Base-by-base conservation (phyloP, 768 basidiomycete species). In the Roridomyces roridus region DNA sequence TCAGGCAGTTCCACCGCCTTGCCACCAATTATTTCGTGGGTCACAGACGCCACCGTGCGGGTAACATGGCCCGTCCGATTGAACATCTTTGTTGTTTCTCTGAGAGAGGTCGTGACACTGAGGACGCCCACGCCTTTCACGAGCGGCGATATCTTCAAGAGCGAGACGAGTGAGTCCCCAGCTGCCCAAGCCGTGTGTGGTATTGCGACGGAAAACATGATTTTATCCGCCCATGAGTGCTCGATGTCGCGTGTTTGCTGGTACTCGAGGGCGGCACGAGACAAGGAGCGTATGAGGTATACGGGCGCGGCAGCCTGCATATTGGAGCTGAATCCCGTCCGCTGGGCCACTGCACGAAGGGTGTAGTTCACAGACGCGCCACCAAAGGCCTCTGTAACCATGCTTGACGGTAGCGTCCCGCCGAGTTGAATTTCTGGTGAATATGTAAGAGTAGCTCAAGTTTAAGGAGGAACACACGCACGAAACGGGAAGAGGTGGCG, bases 121-220 rank as follows among this genome's bases (percentile, higher is more conserved):
- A 85, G 73, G n/a, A 98, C 87, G 35, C 80, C 78, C 3, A 90
- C 87, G 6, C 96, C 96, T 71, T 98, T 98, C 34, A 80, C 77
- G 17, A 97, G 74, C 0, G 96, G 96, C 23, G 86, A 85, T 68
- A 97, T 90, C 69, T 96, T 97, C 70, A 94, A 82, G 15, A 89
- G 75, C 0, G 92, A 88, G 0, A 89, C 87, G 52, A 97, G 74
- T 12, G 80, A 81, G 71, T 98, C 95, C 6, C 96, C 96, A 0
- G 89, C 92, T 1, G 94, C 92, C 87, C 91, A 98, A 0, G 96
- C 96, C 68, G 93, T 95, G 80, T 96, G 94, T 0, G 96, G 96
- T 25, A 98, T 73, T 74, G 94, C 90, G 68, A 93, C 84, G 10
- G 90, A 88, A 71, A 96, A 98, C 94, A 96, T 96, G 73, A 98